Conservation (phyloP, 805 yeast species). For the Kazachstania kunashirensis region DNA sequence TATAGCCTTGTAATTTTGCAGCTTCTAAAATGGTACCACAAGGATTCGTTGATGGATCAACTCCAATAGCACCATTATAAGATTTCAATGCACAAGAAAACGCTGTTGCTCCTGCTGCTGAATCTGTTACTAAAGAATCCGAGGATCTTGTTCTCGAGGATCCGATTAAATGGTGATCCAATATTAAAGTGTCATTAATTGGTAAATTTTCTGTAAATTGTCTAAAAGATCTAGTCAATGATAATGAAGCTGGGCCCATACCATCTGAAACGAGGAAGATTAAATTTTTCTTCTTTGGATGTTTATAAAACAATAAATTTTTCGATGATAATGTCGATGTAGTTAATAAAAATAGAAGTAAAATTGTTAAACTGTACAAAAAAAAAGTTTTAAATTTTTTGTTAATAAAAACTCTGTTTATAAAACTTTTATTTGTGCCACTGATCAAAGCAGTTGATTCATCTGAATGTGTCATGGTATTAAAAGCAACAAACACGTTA, state of each 20-base stretch:
- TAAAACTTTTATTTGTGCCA: no score
- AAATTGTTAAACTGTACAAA: neutral
- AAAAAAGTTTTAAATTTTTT: no score
- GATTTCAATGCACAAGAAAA: conserved; percentile 76
- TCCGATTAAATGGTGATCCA: conserved; percentile 71
- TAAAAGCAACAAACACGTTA: no score
- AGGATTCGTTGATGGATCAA: conserved; percentile 54
- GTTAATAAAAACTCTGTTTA: no score
- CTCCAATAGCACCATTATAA: conserved; percentile 90
- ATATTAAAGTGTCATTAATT: conserved; percentile 43
- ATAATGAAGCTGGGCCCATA: conserved; percentile 86
- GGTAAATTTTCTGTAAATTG: conserved; percentile 42
- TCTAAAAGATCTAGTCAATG: conserved; percentile 66
- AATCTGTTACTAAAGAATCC: conserved; percentile 73
- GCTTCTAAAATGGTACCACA: conserved; percentile 88
- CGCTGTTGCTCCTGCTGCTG: conserved; percentile 97
- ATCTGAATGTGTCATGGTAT: no score
- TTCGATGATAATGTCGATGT: neutral
- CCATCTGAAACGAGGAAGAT: conserved; percentile 90
- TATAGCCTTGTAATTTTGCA: conserved; percentile 67
- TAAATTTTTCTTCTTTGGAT: conserved; percentile 49
- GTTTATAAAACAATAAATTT: neutral
- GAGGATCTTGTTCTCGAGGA: conserved; percentile 76
- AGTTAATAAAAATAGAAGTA: neutral
- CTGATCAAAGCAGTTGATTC: no score